Evolutionary conservation across 1,284 basidiomycete species (phyloP).

Genomic region (Vanrija pseudolonga): DNA sequence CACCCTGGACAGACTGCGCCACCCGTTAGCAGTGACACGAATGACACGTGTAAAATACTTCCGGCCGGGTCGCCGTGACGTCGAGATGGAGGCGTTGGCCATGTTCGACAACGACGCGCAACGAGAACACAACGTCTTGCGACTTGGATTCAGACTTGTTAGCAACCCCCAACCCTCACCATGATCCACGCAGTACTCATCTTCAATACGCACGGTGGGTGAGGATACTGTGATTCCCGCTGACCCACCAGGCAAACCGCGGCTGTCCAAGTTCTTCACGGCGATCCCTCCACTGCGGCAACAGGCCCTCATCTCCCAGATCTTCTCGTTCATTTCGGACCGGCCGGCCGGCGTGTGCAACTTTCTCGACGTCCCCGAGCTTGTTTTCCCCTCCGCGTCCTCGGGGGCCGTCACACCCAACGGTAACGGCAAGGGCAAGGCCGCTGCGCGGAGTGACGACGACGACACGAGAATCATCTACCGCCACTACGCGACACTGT

Average conservation of each 20-base stretch:
- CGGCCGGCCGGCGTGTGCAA: constrained; percentile 79
- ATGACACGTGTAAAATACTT: constrained; percentile 1
- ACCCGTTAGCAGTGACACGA: not conserved
- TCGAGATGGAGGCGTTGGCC: too few species aligned
- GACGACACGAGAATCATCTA: constrained; percentile 54
- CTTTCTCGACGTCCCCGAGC: constrained; percentile 85
- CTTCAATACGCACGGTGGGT: constrained; percentile 58
- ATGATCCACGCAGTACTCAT: constrained; percentile 89
- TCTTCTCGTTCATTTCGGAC: constrained; percentile 75
- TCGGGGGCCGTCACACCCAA: constrained; percentile 6
- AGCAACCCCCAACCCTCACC: not conserved
- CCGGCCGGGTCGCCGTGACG: too few species aligned
- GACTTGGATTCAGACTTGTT: too few species aligned
- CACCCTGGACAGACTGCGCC: not conserved
- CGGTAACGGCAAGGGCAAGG: constrained; percentile 24
- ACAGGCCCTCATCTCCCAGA: constrained; percentile 66
- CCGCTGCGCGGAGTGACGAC: constrained; percentile 18
- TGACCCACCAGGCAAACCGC: constrained; percentile 84
- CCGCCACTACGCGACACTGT: constrained; percentile 82
- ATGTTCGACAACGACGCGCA: too few species aligned
- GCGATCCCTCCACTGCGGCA: constrained; percentile 71
- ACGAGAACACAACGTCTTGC: too few species aligned
- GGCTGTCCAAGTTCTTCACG: constrained; percentile 95
- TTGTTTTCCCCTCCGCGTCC: constrained; percentile 50
- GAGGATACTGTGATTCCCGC: constrained; percentile 41